Conservation (phyloP, 2,329 filamentous ascomycete species). For the Coniochaeta sp. region DNA sequence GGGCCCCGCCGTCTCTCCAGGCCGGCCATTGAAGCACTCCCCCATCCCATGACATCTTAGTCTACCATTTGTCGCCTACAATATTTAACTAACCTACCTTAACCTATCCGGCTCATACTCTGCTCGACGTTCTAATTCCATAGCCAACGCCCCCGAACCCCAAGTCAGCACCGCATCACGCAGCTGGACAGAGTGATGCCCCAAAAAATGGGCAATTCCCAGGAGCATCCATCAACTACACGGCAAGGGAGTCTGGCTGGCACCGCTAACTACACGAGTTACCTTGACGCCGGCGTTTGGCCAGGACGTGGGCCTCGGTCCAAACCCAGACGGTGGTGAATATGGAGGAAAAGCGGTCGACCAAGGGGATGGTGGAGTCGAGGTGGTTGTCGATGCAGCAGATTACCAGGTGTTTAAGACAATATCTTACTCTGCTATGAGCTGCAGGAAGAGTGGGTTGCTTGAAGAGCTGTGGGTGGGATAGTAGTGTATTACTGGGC, state of each 20-base stretch:
- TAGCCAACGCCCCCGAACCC: too few species aligned
- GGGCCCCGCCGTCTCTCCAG: constrained; percentile 53
- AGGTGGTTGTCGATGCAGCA: constrained; percentile 80
- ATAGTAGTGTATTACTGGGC: constrained; percentile 33
- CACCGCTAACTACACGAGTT: constrained; percentile 81
- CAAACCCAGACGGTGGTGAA: constrained; percentile 79
- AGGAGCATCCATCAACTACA: too few species aligned
- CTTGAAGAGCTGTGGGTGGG: constrained; percentile 41
- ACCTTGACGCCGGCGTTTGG: constrained; percentile 70
- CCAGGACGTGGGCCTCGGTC: constrained; percentile 67
- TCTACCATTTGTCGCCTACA: too few species aligned
- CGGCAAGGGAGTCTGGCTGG: constrained; percentile 53
- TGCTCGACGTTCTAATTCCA: too few species aligned
- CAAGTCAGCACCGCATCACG: too few species aligned
- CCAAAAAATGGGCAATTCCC: too few species aligned
- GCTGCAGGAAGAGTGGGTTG: constrained; percentile 43
- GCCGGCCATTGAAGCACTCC: constrained; percentile 85
- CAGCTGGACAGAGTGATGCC: too few species aligned
- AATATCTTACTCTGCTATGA: constrained; percentile 39
- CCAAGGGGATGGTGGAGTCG: constrained; percentile 64
- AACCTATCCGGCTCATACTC: too few species aligned
- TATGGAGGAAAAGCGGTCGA: constrained; percentile 66
- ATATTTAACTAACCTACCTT: too few species aligned
- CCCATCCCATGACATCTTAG: constrained; percentile 97
- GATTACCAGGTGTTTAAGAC: constrained; percentile 69